Evolutionary conservation across 2,329 filamentous ascomycete species (phyloP), one percentile per base, ranked within the genome.

Genomic region (Sarocladium brachiariae): DNA sequence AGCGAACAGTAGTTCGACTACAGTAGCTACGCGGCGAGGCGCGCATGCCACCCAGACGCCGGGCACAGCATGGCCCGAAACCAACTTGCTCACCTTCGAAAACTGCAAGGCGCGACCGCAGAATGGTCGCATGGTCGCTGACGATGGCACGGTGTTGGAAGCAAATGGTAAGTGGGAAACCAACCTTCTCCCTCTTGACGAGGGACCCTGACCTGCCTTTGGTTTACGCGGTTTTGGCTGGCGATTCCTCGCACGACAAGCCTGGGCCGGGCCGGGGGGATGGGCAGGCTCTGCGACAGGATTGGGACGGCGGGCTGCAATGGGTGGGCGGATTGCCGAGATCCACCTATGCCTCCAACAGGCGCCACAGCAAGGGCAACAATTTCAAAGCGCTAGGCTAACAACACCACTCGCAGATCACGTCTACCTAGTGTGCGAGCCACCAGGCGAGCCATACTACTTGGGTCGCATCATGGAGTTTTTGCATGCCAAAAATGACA

Each of bases 401-500:
- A 66, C 43, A 63, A 57, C 55, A 60, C 41, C 14, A 51, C 53
- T 52, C 55, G 60, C 67, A 83, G 79, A 82, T 69, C 77, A 97
- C 73, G 89, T 96, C 58, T 99, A 97, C 74, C 81, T 97, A 55
- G 87, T 99, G 56, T 97, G 91, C 70, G 93, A 99, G 70, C 93
- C 93, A 48, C 93, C 93, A 14, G 93, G 93, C 50, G 93, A 99
- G 70, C 93, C 93, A 51, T 99, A 99, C 72, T 99, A 99, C 67
- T 75, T 99, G 57, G 93, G 88, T 56, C 88, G 93, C 59, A 93
- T 99, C 66, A 99, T 99, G 93, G 92, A 99, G 67, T 97, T 97
- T 65, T 74, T 96, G 60, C 89, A 95, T 63, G 73, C 78, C 62
- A 83, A 91, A 60, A 89, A 92, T 63, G 81, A 91, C 65, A 70